These are phyloP conservation scores for Fusarium sp. DNA, from an alignment of 2,329 filamentous ascomycete species.

Conservation along the genomic window DNA sequence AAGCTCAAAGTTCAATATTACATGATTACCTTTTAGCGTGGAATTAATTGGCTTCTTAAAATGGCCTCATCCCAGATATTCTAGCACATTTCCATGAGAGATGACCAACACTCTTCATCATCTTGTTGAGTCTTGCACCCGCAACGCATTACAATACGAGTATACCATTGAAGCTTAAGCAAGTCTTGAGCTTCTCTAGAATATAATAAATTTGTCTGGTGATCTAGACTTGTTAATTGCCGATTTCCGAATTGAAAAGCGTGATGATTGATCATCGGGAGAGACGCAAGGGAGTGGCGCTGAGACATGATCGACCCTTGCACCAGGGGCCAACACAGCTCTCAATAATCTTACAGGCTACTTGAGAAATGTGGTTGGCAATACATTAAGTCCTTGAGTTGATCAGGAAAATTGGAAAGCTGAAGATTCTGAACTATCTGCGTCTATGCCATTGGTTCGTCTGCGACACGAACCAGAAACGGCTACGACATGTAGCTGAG, in stretches of 20 bases:
- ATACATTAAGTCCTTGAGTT: background rate
- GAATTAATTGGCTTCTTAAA: background rate
- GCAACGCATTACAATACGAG: background rate
- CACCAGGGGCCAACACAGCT: background rate
- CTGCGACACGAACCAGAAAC: background rate
- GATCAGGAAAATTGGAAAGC: background rate
- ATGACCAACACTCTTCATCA: too few species aligned
- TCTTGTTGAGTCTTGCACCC: too few species aligned
- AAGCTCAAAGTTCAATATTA: rapidly evolving
- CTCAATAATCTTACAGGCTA: background rate
- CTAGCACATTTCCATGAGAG: background rate
- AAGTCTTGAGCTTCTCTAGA: rapidly evolving
- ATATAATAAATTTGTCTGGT: rapidly evolving
- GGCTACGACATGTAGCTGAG: background rate
- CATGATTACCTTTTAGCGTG: rapidly evolving
- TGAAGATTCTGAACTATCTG: background rate
- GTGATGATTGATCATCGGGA: slow-evolving; percentile 3
- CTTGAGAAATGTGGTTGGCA: slow-evolving; percentile 13
- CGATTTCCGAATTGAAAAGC: background rate
- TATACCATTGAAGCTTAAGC: background rate
- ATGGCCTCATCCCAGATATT: too few species aligned
- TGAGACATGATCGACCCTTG: slow-evolving; percentile 29
- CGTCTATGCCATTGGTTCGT: background rate
- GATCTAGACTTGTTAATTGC: rapidly evolving
- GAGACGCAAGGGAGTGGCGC: slow-evolving; percentile 28